phyloP scores from a whole-genome alignment of 805 yeast species.

The Hanseniaspora lachancei region DNA sequence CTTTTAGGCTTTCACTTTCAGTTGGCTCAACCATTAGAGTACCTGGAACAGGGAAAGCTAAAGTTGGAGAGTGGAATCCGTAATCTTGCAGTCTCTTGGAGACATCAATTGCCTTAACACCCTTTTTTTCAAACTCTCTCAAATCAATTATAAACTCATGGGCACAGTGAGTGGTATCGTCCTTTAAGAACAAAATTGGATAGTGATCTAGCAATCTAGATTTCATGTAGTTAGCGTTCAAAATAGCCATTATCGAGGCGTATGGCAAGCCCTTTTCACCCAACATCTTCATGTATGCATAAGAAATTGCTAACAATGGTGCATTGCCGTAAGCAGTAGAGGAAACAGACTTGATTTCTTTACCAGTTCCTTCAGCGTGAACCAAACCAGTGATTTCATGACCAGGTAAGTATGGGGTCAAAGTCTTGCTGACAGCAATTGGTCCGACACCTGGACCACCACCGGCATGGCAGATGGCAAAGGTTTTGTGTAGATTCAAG shows the following conservation, averaged over 20 bases:
- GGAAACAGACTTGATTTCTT: conserved; percentile 63
- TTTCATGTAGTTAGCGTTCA: conserved; percentile 95
- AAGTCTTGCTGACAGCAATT: conserved; percentile 76
- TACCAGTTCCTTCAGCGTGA: conserved; percentile 24
- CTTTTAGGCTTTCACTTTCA: conserved; percentile 79
- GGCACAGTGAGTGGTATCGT: conserved; percentile 60
- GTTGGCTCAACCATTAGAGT: conserved; percentile 98
- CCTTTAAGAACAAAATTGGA: conserved; percentile 61
- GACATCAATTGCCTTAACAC: conserved; percentile 88
- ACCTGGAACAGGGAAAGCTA: conserved; percentile 97
- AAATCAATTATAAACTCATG: conserved; percentile 92
- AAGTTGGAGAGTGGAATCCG: conserved; percentile 97
- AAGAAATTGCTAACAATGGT: conserved; percentile 80
- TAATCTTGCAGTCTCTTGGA: conserved; percentile 96
- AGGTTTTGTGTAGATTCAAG: conserved; percentile 89
- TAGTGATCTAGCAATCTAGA: conserved; percentile 55
- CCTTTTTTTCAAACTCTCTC: conserved; percentile 64
- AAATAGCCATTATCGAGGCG: conserved; percentile 79
- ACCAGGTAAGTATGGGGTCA: conserved; percentile 68
- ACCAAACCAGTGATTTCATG: conserved; percentile 39
- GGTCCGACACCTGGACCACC: conserved; percentile 99
- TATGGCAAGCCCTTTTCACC: conserved; percentile 74
- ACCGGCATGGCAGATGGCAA: conserved; percentile 97
- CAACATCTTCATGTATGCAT: conserved; percentile 88
- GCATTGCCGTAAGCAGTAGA: conserved; percentile 97